Evolutionary conservation across 1,284 basidiomycete genomes (phyloP).

Genomic region (Amylostereum areolatum): DNA sequence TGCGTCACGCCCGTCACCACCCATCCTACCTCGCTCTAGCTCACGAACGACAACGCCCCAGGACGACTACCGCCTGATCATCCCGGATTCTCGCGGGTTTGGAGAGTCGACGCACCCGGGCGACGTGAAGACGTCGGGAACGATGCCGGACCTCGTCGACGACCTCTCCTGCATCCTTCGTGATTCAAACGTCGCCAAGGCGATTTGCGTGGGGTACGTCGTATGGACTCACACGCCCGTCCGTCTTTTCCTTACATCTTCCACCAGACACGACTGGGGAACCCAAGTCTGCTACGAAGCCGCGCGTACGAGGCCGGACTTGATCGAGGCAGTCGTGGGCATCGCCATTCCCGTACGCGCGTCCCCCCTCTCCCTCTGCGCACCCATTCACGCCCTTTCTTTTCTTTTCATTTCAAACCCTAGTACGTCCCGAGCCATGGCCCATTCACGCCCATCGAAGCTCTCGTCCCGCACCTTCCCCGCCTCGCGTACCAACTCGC

Average conservation of each 20-base stretch:
- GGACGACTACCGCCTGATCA: constrained; percentile 53
- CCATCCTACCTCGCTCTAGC: background rate
- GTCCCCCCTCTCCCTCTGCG: background rate
- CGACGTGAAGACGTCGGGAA: constrained; percentile 52
- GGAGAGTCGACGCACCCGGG: constrained; percentile 59
- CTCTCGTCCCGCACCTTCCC: constrained; percentile 37
- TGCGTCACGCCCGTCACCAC: constrained; percentile 11
- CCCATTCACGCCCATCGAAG: constrained; percentile 39
- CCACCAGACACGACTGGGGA: constrained; percentile 66
- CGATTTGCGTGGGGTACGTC: constrained; percentile 56
- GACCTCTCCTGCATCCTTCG: constrained; percentile 58
- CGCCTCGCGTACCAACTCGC: constrained; percentile 56
- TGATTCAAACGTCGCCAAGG: constrained; percentile 38
- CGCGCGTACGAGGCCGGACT: constrained; percentile 55
- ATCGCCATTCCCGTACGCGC: constrained; percentile 48
- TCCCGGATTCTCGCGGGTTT: constrained; percentile 61
- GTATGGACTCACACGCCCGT: background rate
- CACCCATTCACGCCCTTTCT: background rate
- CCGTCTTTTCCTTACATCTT: background rate
- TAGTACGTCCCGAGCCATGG: constrained; percentile 50
- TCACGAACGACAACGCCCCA: background rate
- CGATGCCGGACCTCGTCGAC: constrained; percentile 50
- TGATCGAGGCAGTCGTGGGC: constrained; percentile 56
- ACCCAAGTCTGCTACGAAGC: constrained; percentile 60
- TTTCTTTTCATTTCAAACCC: background rate